Evolutionary conservation across 257 asterid species (phyloP), one percentile per base, ranked within the genome.

Genomic region (Gentiana macrophylla): DNA sequence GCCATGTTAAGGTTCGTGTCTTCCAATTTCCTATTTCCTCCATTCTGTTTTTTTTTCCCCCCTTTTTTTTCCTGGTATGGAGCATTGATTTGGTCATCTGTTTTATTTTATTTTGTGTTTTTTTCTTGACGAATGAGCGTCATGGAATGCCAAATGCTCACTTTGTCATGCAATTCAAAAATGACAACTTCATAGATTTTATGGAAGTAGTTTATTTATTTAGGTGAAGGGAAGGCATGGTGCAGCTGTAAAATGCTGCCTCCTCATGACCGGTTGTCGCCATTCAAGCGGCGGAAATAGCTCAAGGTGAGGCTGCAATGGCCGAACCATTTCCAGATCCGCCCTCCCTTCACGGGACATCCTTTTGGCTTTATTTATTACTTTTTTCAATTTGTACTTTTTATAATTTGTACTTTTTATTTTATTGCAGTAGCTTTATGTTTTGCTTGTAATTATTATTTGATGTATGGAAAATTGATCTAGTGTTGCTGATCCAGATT

Each of bases 1-100:
- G 67, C 50, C 60, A 62, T 62, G 67, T 62, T 53, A 56, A 62
- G 67, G 67, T 61, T 41, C 45, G 37, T 12, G 2, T 38, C 15
- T 49, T 10, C 6, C 51, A 11, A 12, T 52, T 33, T 41, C 37
- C 13, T 1, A 7, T 46, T 8, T 6, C 10, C 6, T 12, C 1
- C 1, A 2, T 52, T 35, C n/a, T 11, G 0, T 9, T 7, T 12
- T 34, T 1, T 3, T 46, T 12, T 2, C 1, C 10, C 10, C 1
- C 33, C 45, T 58, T 5, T 33, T 3, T n/a, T 41, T 56, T 41
- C 46, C 8, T 6, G 35, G n/a, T 33, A 4, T 34, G 11, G 35
- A 8, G 37, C 9, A 52, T 3, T 53, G 10, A 8, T 53, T 12
- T 41, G 60, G 11, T 6, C 10, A 35, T 13, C 10, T 36, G 7